Base-by-base conservation (phyloP, 2,329 filamentous ascomycete species). In the Dactylellina haptotyla region DNA sequence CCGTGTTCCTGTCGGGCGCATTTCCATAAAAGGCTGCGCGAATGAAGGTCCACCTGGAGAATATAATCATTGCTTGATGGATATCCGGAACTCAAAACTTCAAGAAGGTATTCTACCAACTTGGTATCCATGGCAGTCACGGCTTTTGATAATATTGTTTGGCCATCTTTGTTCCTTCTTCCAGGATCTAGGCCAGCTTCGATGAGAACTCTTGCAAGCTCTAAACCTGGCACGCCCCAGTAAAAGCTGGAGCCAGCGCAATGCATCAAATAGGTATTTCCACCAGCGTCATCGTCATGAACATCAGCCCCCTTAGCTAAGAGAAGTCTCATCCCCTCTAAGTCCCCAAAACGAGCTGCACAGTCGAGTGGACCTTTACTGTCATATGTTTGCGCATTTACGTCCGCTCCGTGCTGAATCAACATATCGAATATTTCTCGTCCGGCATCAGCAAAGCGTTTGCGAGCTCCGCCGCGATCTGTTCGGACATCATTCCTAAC, bases 121-220 rank as follows among this genome's bases (percentile, higher is more conserved):
- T 20, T 3, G 1, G 9, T 4, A 14, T 45, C n/a, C n/a, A 34
- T 23, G 3, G 3, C 2, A 14, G 14, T 8, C 2, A 64, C 18
- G 1, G 59, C 59, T 1, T 3, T 34, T 10, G 48, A 43, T 18
- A 64, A 25, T 3, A 48, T 6, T 1, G 59, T 64, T 23, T 23
- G 4, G 4, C 59, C 59, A 8, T 26, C 18, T 8, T 45, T 23
- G 23, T 53, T 34, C 25, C 20, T 34, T 8, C 20, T 14, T 1
- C 6, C n/a, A 4, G 20, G 12, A 16, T 54, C 46, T 6, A 54
- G 4, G 12, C 59, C 59, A 8, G 59, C 59, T 8, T 64, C 34
- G 1, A 58, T 28, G 12, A 58, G 54, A 43, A 4, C 8, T 16
- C 8, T 9, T 8, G 39, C 39, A n/a, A 43, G 8, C n/a, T 9